A percentile compares a stretch with the other conserved stretches of the same genome.
phyloP scores from a whole-genome alignment of 345 rosid species.

The Sonneratia alba region DNA sequence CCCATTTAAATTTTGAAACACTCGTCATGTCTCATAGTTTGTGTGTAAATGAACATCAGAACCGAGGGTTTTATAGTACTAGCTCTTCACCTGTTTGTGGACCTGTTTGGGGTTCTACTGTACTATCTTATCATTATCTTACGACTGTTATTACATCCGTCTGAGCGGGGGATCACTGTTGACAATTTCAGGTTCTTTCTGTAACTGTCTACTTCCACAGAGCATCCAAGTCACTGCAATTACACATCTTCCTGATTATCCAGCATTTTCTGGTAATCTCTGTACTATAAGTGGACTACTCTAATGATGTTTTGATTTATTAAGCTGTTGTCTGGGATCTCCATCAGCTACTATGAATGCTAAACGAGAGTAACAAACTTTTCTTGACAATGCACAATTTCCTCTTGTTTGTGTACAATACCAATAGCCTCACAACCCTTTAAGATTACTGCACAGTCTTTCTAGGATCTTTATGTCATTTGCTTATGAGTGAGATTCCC shows the following conservation, averaged over 20 bases:
- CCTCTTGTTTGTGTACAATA: not conserved
- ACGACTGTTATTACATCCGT: not conserved
- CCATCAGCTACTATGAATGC: not conserved
- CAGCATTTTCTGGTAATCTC: conserved; percentile 58
- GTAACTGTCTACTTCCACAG: conserved; percentile 86
- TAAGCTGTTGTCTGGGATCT: not conserved
- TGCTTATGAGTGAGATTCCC: too few species aligned
- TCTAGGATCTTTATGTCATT: not conserved
- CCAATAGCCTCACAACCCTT: not conserved
- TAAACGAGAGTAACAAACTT: not conserved
- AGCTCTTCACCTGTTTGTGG: not conserved
- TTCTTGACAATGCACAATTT: not conserved
- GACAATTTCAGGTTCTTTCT: conserved; percentile 74
- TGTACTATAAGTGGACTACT: not conserved
- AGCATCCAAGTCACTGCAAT: conserved; percentile 76
- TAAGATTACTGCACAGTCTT: not conserved
- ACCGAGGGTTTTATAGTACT: too few species aligned
- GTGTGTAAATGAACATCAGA: too few species aligned
- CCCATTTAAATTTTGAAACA: not conserved
- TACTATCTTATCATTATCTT: not conserved
- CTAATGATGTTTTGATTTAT: not conserved
- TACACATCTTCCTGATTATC: conserved; percentile 66
- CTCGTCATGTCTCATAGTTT: too few species aligned
- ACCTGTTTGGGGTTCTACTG: not conserved
- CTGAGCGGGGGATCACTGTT: conserved; percentile 5